A percentile compares a stretch with the other conserved stretches of the same genome.
phyloP scores from a whole-genome alignment of 306 rosid species.

The Corylus avellana region DNA sequence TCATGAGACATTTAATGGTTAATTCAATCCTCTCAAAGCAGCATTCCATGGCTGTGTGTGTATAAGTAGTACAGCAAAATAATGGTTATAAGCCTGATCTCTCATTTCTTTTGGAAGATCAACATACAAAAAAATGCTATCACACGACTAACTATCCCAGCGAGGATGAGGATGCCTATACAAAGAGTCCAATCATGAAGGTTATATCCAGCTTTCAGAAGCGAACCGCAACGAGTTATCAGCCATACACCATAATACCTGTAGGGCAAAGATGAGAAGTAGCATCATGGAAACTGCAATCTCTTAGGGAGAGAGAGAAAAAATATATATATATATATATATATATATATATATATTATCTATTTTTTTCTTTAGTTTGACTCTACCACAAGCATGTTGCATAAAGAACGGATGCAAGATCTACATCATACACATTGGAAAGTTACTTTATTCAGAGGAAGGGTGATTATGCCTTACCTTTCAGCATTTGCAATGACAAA shows the following conservation, averaged over 20 bases:
- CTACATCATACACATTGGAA: neutral
- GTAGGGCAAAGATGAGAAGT: constrained; percentile 22
- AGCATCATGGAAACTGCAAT: neutral
- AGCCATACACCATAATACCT: constrained; percentile 97
- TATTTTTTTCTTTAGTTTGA: too few relatives aligned
- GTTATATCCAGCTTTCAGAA: constrained; percentile 56
- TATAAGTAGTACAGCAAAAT: neutral
- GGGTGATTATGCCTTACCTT: constrained; percentile 45
- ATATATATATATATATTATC: too few relatives aligned
- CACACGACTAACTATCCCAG: constrained; percentile 60
- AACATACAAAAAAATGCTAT: constrained; percentile 69
- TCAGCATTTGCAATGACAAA: constrained; percentile 84
- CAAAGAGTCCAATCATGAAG: constrained; percentile 81
- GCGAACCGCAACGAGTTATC: constrained; percentile 74
- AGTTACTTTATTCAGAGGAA: neutral
- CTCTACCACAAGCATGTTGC: too few relatives aligned
- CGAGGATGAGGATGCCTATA: constrained; percentile 51
- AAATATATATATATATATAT: too few relatives aligned
- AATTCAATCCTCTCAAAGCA: constrained; percentile 15
- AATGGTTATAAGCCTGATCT: constrained; percentile 24
- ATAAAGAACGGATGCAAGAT: too few relatives aligned
- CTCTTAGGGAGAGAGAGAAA: neutral
- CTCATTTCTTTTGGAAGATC: constrained; percentile 67
- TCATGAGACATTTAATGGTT: neutral
- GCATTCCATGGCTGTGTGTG: neutral